These are phyloP conservation scores for Mortierella sp. DNA, from an alignment of 371 early-diverging fungal species.

Conservation along the genomic window DNA sequence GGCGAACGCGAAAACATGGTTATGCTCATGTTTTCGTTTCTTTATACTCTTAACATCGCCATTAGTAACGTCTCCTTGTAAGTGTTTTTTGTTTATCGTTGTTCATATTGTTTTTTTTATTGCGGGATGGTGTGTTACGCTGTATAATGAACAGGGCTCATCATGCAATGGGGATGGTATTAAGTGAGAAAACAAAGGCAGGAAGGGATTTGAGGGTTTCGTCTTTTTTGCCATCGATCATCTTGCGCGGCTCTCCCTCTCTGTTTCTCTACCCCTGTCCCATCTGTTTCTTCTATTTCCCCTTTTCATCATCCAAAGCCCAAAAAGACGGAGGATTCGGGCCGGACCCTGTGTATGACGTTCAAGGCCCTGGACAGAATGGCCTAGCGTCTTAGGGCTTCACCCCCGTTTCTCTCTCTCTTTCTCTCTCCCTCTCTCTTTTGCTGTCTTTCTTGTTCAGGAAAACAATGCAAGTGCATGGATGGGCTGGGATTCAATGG, in stretches of 20 bases:
- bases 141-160: background rate
- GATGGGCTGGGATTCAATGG: background rate
- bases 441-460: background rate
- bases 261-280: background rate
- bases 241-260: background rate
- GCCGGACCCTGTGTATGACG: background rate
- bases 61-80: slow-evolving; percentile 90
- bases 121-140: background rate
- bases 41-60: slow-evolving; percentile 93
- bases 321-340: background rate
- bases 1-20: slow-evolving; percentile 73
- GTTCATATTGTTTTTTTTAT: slow-evolving; percentile 23
- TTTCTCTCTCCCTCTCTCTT: background rate
- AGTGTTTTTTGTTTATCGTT: slow-evolving; percentile 48
- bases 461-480: background rate
- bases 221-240: background rate
- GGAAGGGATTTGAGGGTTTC: background rate
- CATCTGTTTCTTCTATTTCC: background rate
- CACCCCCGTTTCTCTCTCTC: background rate
- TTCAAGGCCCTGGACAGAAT: background rate
- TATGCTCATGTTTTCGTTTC: slow-evolving; percentile 87
- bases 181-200: background rate
- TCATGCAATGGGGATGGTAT: background rate
- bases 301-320: background rate
- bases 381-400: background rate